Percentiles rank a stretch among this genome's conserved stretches.
Evolutionary conservation across 805 yeast genomes (phyloP).

Genomic region (Priceomyces fermenticarens): DNA sequence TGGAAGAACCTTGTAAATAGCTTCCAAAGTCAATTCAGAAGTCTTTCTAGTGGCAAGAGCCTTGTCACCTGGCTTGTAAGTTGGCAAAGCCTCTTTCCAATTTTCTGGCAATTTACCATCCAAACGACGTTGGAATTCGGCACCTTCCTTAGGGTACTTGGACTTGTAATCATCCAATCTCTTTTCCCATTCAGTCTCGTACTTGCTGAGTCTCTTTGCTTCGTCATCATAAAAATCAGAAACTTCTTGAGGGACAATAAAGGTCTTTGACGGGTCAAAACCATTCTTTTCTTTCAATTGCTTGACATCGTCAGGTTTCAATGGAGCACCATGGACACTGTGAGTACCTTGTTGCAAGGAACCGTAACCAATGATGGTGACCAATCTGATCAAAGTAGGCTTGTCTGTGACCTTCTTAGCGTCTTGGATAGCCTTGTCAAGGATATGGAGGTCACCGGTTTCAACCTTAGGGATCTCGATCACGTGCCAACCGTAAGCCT

Average conservation of each 20-base stretch:
- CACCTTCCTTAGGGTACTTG: slow-evolving; percentile 75
- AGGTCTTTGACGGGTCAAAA: slow-evolving; percentile 80
- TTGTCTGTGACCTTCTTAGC: slow-evolving; percentile 77
- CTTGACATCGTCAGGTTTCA: slow-evolving; percentile 86
- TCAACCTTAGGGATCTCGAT: slow-evolving; percentile 77
- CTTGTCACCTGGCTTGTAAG: slow-evolving; percentile 71
- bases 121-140: slow-evolving; percentile 78
- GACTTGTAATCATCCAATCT: slow-evolving; percentile 57
- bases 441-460: slow-evolving; percentile 61
- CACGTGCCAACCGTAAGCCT: slow-evolving; percentile 94
- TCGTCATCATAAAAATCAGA: slow-evolving; percentile 61
- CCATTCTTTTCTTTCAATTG: slow-evolving; percentile 84
- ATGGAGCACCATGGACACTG: slow-evolving; percentile 94
- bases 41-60: slow-evolving; percentile 94
- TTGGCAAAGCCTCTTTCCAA: slow-evolving; percentile 79
- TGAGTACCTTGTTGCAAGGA: slow-evolving; percentile 82
- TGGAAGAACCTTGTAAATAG: slow-evolving; percentile 64
- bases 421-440: slow-evolving; percentile 69
- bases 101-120: slow-evolving; percentile 72
- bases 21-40: slow-evolving; percentile 73
- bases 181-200: slow-evolving; percentile 73
- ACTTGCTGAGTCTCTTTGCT: slow-evolving; percentile 59
- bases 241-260: slow-evolving; percentile 81
- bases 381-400: slow-evolving; percentile 86
- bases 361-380: slow-evolving; percentile 94